Evolutionary conservation across 2,329 filamentous ascomycete species (phyloP), one percentile per base, ranked within the genome.

Genomic region (Sclerotinia nivalis): DNA sequence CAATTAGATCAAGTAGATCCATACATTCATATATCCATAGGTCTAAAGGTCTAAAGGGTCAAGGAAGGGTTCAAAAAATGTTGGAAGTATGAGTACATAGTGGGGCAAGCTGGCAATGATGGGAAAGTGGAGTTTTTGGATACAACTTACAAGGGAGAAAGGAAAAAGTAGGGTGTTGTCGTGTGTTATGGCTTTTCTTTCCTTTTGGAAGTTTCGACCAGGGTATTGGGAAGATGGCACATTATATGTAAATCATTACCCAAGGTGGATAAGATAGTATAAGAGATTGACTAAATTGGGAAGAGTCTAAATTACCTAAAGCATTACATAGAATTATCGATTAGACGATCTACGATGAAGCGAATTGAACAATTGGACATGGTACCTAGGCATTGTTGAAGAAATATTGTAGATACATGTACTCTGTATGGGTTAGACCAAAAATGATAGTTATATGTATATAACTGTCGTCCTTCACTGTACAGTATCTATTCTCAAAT

Each of bases 51-150:
- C 12, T 15, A 56, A 56, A 34, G 55, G 55, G 37, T 40, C 55
- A 40, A 40, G 56, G 56, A 40, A 59, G 56, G 55, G 55, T 58
- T 56, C 31, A 56, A 56, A 37, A 56, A 56, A 56, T 56, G 54
- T 56, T 56, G 54, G 54, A 56, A 56, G 20, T 37, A n/a, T 37
- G 22, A 22, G 28, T 15, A 10, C 43, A 18, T 49, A 18, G 49
- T n/a, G 56, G 56, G 56, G 22, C 34, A 18, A 12, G 34, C 40
- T 43, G 40, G 13, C 6, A 43, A 25, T 43, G 40, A 59, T 58
- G 55, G 55, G 55, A 37, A 58, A 58, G 55, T 31, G 55, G 31
- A 37, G 37, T 58, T 13, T 58, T 22, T 34, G 40, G 15, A 20
- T n/a, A 15, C 34, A 58, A 34, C 6, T 37, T n/a, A 58, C 55